These are phyloP conservation scores for Nicotiana undulata DNA, from an alignment of 257 asterid species.

Conservation along the genomic window DNA sequence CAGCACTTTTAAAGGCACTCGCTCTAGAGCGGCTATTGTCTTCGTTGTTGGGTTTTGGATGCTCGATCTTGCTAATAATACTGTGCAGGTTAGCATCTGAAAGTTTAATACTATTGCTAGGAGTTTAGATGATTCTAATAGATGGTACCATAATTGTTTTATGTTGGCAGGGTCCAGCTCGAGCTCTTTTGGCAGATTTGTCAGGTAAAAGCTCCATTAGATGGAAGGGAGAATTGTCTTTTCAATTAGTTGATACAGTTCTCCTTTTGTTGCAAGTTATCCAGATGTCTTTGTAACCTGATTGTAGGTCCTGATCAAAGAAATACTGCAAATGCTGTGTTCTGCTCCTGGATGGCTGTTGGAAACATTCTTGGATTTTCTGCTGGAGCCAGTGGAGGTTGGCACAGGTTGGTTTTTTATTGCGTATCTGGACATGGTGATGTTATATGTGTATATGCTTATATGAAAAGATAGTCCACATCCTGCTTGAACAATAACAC, in stretches of 20 bases:
- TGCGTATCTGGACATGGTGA: background rate
- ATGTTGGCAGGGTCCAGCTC: slow-evolving; percentile 89
- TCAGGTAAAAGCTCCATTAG: slow-evolving; percentile 43
- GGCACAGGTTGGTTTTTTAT: slow-evolving; percentile 70
- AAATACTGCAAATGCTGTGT: slow-evolving; percentile 89
- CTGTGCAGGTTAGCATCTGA: slow-evolving; percentile 77
- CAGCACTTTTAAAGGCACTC: slow-evolving; percentile 98
- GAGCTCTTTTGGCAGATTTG: slow-evolving; percentile 99
- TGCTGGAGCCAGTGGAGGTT: slow-evolving; percentile 91
- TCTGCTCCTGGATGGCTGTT: slow-evolving; percentile 99
- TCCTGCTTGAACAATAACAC: background rate
- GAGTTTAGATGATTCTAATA: background rate
- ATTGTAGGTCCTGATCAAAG: slow-evolving; percentile 91
- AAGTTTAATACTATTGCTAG: background rate
- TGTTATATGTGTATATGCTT: background rate
- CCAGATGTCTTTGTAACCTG: slow-evolving; percentile 6
- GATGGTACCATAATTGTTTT: slow-evolving; percentile 1
- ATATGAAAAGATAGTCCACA: background rate
- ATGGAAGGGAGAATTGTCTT: background rate
- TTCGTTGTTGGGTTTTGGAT: slow-evolving; percentile 95
- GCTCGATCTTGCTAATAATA: slow-evolving; percentile 99
- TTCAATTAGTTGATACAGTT: background rate
- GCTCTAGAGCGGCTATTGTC: slow-evolving; percentile 86
- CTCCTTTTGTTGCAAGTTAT: background rate
- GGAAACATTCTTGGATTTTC: slow-evolving; percentile 98